Evolutionary conservation across 2,329 filamentous ascomycete genomes (phyloP), one percentile per base, ranked within the genome.

Genomic region (Epichloe aotearoae): DNA sequence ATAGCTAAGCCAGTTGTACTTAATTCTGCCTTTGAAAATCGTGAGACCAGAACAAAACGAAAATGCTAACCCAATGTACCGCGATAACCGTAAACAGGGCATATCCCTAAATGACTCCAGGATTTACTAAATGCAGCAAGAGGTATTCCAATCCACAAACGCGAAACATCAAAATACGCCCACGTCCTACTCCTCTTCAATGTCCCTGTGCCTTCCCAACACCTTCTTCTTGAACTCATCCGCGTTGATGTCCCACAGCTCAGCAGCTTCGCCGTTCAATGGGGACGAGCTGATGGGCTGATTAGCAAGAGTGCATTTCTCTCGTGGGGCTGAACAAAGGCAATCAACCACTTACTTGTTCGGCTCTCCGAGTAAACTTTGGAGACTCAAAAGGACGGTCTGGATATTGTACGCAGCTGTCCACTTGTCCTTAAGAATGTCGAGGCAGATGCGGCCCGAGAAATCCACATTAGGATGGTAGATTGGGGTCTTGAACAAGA

Each of bases 381-480:
- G 93, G 69, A 98, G 71, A 60, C 91, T 97, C 61, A 98, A 69
- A 50, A 98, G 74, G 45, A 98, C 88, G 45, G 86, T 95, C 68
- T 94, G 88, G 55, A 95, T 89, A 64, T 97, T 97, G 77, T 96
- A 94, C 42, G 94, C 90, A 17, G 93, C 89, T 53, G 89, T 95
- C 93, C 93, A 98, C 73, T 96, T 96, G 69, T 97, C 93, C 77
- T 96, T 97, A 57, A 98, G 76, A 59, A 98, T 98, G 64, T 98
- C 94, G 54, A 98, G 77, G 68, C 93, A 98, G 69, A 98, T 98
- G 51, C 93, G 81, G 40, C 93, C 93, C 3, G 86, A 90, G 73
- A 98, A 96, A 72, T 98, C 93, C 60, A 98, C 88, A 62, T 98
- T 98, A 50, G 93, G 93, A 69, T 98, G 93, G 75, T 97, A 98